These are phyloP conservation scores for Xanthoconium purpureum DNA, from an alignment of 768 basidiomycete genomes.

Conservation along the genomic window DNA sequence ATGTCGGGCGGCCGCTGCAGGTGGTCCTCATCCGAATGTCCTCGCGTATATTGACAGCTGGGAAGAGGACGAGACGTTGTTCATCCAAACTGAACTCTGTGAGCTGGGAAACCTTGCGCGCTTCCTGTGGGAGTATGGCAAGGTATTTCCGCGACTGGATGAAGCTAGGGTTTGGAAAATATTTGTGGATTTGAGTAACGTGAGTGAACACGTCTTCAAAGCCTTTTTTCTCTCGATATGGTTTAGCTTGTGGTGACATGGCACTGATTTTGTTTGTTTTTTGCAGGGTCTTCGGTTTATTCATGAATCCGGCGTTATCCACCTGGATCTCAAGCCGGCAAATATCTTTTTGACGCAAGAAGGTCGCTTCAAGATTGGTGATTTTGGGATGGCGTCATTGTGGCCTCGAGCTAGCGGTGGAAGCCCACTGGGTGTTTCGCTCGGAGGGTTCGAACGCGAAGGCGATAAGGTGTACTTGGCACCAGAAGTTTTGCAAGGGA, in stretches of 20 bases:
- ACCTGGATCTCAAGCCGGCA: conserved; percentile 95
- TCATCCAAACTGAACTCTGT: conserved; percentile 93
- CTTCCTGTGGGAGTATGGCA: conserved; percentile 91
- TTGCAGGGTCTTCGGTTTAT: conserved; percentile 82
- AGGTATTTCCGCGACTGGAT: conserved; percentile 77
- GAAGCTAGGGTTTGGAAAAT: conserved; percentile 97
- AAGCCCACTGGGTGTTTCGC: conserved; percentile 35
- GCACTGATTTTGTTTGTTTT: conserved; percentile 25
- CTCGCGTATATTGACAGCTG: conserved; percentile 90
- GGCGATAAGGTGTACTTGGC: conserved; percentile 98
- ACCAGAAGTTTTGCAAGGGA: conserved; percentile 89
- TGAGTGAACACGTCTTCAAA: conserved; percentile 42
- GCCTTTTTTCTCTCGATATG: conserved; percentile 11
- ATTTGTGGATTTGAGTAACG: conserved; percentile 82
- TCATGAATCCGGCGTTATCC: conserved; percentile 84
- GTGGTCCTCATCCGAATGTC: conserved; percentile 67
- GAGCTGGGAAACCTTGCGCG: conserved; percentile 86
- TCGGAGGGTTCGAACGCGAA: conserved; percentile 81
- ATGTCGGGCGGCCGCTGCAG: conserved; percentile 29
- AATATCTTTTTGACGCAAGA: conserved; percentile 89
- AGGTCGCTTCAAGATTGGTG: conserved; percentile 93
- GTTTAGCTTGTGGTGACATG: conserved; percentile 23
- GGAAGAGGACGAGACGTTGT: conserved; percentile 88
- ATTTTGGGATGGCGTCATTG: conserved; percentile 97
- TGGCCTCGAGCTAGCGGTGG: conserved; percentile 64